Percentiles rank a stretch among this genome's conserved stretches.
phyloP scores from a whole-genome alignment of 352 stramenopile species.

The Globisporangium cederbergense region DNA sequence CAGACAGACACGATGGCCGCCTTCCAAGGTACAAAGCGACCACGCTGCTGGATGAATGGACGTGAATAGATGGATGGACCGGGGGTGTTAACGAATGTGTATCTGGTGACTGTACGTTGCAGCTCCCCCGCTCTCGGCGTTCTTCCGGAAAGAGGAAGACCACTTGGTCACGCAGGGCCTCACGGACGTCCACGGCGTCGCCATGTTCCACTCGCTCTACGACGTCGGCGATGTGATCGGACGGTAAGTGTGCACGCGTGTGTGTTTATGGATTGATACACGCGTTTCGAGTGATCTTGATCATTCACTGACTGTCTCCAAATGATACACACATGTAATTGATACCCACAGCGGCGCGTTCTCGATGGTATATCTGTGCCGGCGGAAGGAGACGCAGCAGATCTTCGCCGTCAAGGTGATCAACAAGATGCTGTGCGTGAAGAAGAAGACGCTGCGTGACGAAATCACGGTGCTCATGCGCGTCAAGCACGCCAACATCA shows the following conservation, averaged over 20 bases:
- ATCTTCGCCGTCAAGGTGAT: conserved; percentile 87
- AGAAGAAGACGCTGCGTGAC: conserved; percentile 85
- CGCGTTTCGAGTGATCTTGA: background rate
- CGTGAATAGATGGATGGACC: background rate
- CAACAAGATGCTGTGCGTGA: conserved; percentile 84
- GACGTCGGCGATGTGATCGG: conserved; percentile 85
- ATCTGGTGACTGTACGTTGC: conserved; percentile 8
- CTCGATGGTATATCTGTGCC: conserved; percentile 84
- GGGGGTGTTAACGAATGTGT: background rate
- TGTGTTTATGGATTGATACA: background rate
- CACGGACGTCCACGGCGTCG: conserved; percentile 71
- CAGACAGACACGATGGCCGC: conserved; percentile 39
- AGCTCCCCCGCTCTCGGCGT: conserved; percentile 82
- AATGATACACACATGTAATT: background rate
- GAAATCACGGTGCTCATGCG: conserved; percentile 85
- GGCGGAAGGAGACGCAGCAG: conserved; percentile 75
- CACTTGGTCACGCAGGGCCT: conserved; percentile 80
- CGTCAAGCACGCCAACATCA: conserved; percentile 86
- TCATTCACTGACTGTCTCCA: background rate
- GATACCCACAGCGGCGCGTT: conserved; percentile 49
- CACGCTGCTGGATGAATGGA: conserved; percentile 3
- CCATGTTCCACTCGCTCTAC: conserved; percentile 89
- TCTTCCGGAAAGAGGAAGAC: conserved; percentile 87
- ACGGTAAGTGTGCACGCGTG: conserved; percentile 23
- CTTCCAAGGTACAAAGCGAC: conserved; percentile 55